A percentile compares a stretch with the other conserved stretches of the same genome.
Evolutionary conservation across 805 yeast genomes (phyloP).

Genomic region (Sugiyamaella boreocaroliniensis): DNA sequence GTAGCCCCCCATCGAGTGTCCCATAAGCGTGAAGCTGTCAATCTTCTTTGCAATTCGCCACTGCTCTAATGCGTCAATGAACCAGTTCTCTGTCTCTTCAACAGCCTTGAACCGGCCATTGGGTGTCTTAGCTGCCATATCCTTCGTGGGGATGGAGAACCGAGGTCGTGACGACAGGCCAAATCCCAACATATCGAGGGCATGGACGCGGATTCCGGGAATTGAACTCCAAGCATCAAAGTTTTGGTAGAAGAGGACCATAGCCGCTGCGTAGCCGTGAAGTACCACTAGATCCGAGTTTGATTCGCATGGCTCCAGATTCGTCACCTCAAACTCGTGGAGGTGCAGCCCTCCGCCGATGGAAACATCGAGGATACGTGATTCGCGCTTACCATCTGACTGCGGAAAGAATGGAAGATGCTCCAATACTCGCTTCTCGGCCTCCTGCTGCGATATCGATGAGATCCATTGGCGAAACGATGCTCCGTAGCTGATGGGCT

Average conservation of each 20-base stretch:
- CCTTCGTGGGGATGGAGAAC: constrained; percentile 35
- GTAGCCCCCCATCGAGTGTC: constrained; percentile 94
- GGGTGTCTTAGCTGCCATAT: constrained; percentile 25
- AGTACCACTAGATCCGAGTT: constrained; percentile 52
- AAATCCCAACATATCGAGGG: constrained; percentile 83
- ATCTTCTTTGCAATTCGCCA: constrained; percentile 55
- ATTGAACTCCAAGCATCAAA: constrained; percentile 41
- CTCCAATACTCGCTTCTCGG: constrained; percentile 47
- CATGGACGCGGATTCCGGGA: constrained; percentile 64
- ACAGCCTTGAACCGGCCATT: constrained; percentile 26
- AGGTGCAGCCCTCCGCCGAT: constrained; percentile 48
- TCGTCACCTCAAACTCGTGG: constrained; percentile 63
- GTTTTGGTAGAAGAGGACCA: constrained; percentile 73
- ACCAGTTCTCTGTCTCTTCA: constrained; percentile 51
- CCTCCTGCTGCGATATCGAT: constrained; percentile 29
- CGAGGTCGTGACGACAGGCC: constrained; percentile 75
- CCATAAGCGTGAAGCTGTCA: constrained; percentile 52
- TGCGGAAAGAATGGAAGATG: constrained; percentile 44
- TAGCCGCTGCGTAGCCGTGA: constrained; percentile 92
- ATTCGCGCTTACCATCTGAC: constrained; percentile 25
- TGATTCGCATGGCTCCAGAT: constrained; percentile 10
- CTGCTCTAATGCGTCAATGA: constrained; percentile 53
- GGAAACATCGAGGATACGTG: constrained; percentile 39
- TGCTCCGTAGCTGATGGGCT: constrained; percentile 17
- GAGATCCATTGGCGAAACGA: constrained; percentile 40